Evolutionary conservation across 23 red algal species (phyloP).

Genomic region (Gracilaria domingensis): DNA sequence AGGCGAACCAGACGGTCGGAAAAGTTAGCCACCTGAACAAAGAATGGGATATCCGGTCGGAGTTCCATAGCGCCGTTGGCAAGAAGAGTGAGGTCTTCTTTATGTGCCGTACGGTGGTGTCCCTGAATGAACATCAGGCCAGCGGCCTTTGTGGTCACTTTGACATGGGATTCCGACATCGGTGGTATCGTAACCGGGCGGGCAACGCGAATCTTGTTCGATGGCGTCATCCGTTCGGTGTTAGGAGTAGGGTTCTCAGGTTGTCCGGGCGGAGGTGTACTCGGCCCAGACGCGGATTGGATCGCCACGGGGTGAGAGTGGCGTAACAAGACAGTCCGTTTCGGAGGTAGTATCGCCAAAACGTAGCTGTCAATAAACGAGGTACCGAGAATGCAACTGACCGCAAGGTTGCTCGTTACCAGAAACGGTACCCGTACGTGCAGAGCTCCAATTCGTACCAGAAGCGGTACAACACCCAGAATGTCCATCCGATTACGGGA

Average conservation of each 20-base stretch:
- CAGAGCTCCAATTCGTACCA: constrained; percentile 16
- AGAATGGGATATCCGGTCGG: not conserved
- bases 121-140: not conserved
- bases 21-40: constrained; percentile 21
- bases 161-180: not conserved
- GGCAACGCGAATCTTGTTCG: no score
- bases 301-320: constrained; percentile 1
- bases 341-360: not conserved
- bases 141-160: not conserved
- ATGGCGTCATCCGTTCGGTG: no score
- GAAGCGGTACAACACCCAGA: no score
- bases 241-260: not conserved
- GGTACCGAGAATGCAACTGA: constrained; percentile 19
- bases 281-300: not conserved
- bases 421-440: constrained; percentile 7
- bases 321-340: not conserved
- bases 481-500: not conserved
- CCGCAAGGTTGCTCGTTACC: constrained; percentile 1
- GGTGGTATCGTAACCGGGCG: no score
- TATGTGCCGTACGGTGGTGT: not conserved
- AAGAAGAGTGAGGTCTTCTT: not conserved
- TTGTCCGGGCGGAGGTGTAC: not conserved
- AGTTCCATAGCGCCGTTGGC: no score
- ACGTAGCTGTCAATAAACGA: constrained; percentile 29
- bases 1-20: not conserved